Percentiles rank a stretch among this genome's conserved stretches.
Evolutionary conservation across 345 rosid genomes (phyloP).

Genomic region (Syzygium jambos): DNA sequence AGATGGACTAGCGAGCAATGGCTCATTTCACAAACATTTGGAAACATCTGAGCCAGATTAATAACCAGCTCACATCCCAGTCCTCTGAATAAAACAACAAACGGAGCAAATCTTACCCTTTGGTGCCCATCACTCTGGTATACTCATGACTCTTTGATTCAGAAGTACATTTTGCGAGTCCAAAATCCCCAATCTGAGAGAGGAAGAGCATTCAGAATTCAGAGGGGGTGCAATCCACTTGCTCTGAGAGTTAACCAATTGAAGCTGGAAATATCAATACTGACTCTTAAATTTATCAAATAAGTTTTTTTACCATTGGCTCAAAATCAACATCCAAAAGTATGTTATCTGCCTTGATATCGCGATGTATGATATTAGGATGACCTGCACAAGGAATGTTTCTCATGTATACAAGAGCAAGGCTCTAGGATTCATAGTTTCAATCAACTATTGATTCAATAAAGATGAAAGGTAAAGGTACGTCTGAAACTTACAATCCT

Average conservation of each 20-base stretch:
- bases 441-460: background rate
- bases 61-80: background rate
- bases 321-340: constrained; percentile 74
- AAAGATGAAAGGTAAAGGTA: background rate
- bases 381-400: constrained; percentile 32
- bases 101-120: constrained; percentile 44
- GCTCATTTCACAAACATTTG: background rate
- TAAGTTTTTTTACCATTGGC: constrained; percentile 53
- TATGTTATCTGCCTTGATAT: constrained; percentile 80
- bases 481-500: constrained; percentile 59
- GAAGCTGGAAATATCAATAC: background rate
- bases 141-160: constrained; percentile 72
- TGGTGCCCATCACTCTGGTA: constrained; percentile 73
- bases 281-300: background rate
- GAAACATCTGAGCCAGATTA: background rate
- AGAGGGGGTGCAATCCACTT: background rate
- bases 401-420: accelerated
- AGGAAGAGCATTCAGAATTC: background rate
- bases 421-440: background rate
- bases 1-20: background rate
- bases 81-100: background rate
- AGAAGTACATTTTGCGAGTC: constrained; percentile 66
- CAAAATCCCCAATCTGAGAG: constrained; percentile 88
- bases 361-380: constrained; percentile 91
- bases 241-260: background rate